These are phyloP conservation scores for Phellinidium pouzarii DNA, from an alignment of 1,284 basidiomycete species.

Conservation along the genomic window DNA sequence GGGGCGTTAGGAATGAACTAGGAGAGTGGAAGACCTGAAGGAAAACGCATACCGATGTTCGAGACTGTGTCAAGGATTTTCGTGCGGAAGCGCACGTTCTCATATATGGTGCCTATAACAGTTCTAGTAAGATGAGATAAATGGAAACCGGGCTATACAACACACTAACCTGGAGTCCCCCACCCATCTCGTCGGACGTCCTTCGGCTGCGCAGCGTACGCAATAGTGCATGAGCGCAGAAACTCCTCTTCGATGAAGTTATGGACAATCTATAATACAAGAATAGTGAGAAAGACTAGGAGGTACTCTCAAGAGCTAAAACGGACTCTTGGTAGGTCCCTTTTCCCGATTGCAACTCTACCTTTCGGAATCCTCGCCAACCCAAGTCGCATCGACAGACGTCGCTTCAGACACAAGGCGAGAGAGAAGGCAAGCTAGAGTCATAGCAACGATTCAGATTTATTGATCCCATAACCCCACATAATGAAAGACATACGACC, in stretches of 20 bases:
- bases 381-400: constrained; percentile 53
- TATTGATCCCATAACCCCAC: too few species aligned
- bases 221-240: constrained; percentile 67
- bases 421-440: constrained; percentile 47
- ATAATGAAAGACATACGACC: constrained; percentile 42
- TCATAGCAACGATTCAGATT: background rate
- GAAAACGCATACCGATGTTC: constrained; percentile 47
- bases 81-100: constrained; percentile 55
- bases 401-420: constrained; percentile 56
- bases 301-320: constrained; percentile 16
- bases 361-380: constrained; percentile 68
- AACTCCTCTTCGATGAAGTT: constrained; percentile 75
- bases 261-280: constrained; percentile 50
- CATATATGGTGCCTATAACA: constrained; percentile 47
- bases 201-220: constrained; percentile 71
- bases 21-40: background rate
- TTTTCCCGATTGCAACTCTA: constrained; percentile 51
- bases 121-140: background rate
- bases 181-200: constrained; percentile 71
- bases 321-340: constrained; percentile 69
- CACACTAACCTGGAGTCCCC: constrained; percentile 76
- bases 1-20: background rate
- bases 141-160: constrained; percentile 22
- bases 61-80: constrained; percentile 59
- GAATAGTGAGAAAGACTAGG: background rate